Evolutionary conservation across 305 asterid genomes (phyloP).

Genomic region (Euphrasia arctica): DNA sequence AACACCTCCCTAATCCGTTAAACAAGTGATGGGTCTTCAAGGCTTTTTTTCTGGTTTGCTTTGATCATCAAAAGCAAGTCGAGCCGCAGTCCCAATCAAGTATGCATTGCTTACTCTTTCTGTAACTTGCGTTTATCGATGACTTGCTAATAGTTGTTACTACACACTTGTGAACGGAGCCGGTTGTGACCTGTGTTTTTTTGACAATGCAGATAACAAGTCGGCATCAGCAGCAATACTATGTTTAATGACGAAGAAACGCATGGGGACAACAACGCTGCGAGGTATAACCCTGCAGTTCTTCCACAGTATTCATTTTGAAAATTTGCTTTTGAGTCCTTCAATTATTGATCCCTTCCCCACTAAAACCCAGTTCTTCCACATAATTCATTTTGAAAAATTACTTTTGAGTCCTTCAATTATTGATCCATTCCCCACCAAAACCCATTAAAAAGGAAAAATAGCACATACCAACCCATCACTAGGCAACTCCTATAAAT

Average conservation of each 20-base stretch:
- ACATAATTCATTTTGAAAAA: not conserved
- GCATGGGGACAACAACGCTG: slow-evolving; percentile 15
- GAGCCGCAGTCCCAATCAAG: not conserved
- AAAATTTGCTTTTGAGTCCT: too few relatives aligned
- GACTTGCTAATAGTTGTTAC: too few relatives aligned
- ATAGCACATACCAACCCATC: not conserved
- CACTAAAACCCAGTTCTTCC: not conserved
- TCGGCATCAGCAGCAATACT: slow-evolving; percentile 29
- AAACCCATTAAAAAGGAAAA: not conserved
- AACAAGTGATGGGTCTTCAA: slow-evolving; percentile 23
- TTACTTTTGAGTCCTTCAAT: too few relatives aligned
- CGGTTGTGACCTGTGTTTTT: not conserved
- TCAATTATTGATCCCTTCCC: too few relatives aligned
- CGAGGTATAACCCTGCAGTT: not conserved
- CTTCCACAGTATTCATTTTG: too few relatives aligned
- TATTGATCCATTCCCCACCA: too few relatives aligned
- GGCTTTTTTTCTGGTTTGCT: slow-evolving; percentile 26
- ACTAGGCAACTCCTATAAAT: not conserved
- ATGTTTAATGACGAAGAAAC: slow-evolving; percentile 35
- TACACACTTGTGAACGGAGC: not conserved
- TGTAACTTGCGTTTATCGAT: too few relatives aligned
- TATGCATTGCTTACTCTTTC: too few relatives aligned
- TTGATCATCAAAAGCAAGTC: slow-evolving; percentile 17
- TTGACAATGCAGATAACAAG: not conserved
- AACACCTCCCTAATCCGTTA: slow-evolving; percentile 27